Evolutionary conservation across 2,329 filamentous ascomycete species (phyloP), one percentile per base, ranked within the genome.

Genomic region (Zymoseptoria passerinii): DNA sequence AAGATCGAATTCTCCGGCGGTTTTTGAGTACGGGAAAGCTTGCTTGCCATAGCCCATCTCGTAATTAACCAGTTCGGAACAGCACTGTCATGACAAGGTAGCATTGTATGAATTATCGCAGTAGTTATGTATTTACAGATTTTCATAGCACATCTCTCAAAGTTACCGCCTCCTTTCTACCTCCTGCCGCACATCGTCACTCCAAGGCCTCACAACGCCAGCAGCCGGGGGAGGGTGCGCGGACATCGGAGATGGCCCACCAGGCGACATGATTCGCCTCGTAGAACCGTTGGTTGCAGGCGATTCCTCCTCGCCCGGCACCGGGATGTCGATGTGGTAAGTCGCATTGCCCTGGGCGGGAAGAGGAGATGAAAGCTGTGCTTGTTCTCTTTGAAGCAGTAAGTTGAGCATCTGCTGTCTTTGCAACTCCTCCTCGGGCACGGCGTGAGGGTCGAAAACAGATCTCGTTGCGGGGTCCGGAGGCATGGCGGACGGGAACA

Each of bases 371-470:
- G 19, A 18, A 6, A 18, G 50, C 50, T 52, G 50, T 1, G 48
- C 20, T 67, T 19, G 69, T 61, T 61, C 70, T 44, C 61, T 61
- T 16, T 67, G 62, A 49, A 71, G 66, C 16, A 80, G 73, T 0
- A 81, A 71, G 61, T 75, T 71, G n/a, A 77, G 72, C 74, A 80
- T 78, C 61, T 80, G 78, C 63, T 78, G 76, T 28, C 77, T 76
- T 58, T 79, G 76, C 59, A 75, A 70, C 53, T 81, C 78, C 56
- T 80, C 77, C 64, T 81, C 78, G 20, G 73, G 73, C 56, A 78
- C 71, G 19, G 63, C 56, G 20, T 69, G 65, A 10, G 71, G 67
- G 48, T 72, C 67, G 56, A 70, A 70, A 44, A 60, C 67, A 57
- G 63, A 10, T 50, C 58, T 29, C 48, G n/a, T 28, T 50, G 35